Evolutionary conservation across 306 rosid species (phyloP).

Genomic region (Oxytropis ochrocephala): DNA sequence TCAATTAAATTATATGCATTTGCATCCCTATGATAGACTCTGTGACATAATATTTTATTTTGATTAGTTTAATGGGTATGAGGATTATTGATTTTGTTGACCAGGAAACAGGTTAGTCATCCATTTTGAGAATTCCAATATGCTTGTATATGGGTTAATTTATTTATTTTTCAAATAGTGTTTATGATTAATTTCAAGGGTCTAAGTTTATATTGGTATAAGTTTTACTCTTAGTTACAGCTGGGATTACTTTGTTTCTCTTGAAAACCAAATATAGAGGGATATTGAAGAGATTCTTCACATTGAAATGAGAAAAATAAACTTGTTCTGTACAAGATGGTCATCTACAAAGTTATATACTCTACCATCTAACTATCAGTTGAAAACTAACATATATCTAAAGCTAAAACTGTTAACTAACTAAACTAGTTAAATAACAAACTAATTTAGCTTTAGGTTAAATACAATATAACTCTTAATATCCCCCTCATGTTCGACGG

Average conservation of each 20-base stretch:
- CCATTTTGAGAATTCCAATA: constrained; percentile 21
- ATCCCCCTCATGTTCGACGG: too few species aligned
- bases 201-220: background rate
- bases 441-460: too few species aligned
- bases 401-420: too few species aligned
- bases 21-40: constrained; percentile 37
- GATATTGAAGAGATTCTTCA: too few species aligned
- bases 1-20: constrained; percentile 20
- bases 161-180: background rate
- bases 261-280: too few species aligned
- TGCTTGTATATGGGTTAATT: background rate
- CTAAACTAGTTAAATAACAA: too few species aligned
- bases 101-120: constrained; percentile 27
- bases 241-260: constrained; percentile 17
- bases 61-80: constrained; percentile 15
- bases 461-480: too few species aligned
- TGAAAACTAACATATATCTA: too few species aligned
- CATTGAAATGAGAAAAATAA: too few species aligned
- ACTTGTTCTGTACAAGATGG: too few species aligned
- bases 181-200: constrained; percentile 35
- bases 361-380: too few species aligned
- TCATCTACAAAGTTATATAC: too few species aligned
- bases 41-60: constrained; percentile 17
- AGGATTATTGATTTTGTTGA: constrained; percentile 26
- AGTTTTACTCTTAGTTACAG: constrained; percentile 23